A percentile compares a stretch with the other conserved stretches of the same genome.
Conservation (phyloP, 2,329 filamentous ascomycete species). For the Penicillium sp. region DNA sequence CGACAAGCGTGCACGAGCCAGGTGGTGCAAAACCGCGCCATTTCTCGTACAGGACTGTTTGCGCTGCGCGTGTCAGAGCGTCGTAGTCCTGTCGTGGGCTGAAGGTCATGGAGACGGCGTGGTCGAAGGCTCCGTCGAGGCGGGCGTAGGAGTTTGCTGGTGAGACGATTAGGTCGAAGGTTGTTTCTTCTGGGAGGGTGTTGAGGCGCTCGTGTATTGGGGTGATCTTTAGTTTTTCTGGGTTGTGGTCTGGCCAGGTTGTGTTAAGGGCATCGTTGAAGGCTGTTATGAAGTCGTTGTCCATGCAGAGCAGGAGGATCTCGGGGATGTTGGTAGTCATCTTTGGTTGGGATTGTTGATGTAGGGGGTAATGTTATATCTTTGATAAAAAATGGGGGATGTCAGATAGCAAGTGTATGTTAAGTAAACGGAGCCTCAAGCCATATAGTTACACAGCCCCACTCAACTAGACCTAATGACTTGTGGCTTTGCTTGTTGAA, state of each 20-base stretch:
- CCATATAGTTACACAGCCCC: not conserved
- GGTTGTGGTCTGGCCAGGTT: slow-evolving; percentile 31
- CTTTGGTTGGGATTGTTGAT: not conserved
- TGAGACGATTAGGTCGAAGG: slow-evolving; percentile 52
- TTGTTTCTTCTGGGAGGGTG: slow-evolving; percentile 33
- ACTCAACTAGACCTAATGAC: not conserved
- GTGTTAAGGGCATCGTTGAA: slow-evolving; percentile 38
- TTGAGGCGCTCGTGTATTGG: slow-evolving; percentile 39
- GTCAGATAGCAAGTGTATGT: not conserved
- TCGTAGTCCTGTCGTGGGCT: slow-evolving; percentile 43
- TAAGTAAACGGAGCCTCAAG: not conserved
- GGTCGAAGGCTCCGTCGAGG: slow-evolving; percentile 56
- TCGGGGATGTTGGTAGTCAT: slow-evolving; percentile 37
- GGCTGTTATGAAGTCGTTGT: slow-evolving; percentile 38
- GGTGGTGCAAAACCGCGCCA: slow-evolving; percentile 53
- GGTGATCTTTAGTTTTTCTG: slow-evolving; percentile 37
- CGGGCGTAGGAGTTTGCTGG: slow-evolving; percentile 56
- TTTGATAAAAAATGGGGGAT: not conserved
- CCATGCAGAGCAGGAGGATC: slow-evolving; percentile 45
- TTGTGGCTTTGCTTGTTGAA: not conserved
- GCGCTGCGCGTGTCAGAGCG: slow-evolving; percentile 48
- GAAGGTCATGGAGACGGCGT: slow-evolving; percentile 52
- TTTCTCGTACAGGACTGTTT: slow-evolving; percentile 45
- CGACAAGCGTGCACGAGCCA: slow-evolving; percentile 50
- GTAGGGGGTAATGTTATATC: not conserved